phyloP scores from a whole-genome alignment of 2,329 filamentous ascomycete genomes.

The Hymenoscyphus albidus region DNA sequence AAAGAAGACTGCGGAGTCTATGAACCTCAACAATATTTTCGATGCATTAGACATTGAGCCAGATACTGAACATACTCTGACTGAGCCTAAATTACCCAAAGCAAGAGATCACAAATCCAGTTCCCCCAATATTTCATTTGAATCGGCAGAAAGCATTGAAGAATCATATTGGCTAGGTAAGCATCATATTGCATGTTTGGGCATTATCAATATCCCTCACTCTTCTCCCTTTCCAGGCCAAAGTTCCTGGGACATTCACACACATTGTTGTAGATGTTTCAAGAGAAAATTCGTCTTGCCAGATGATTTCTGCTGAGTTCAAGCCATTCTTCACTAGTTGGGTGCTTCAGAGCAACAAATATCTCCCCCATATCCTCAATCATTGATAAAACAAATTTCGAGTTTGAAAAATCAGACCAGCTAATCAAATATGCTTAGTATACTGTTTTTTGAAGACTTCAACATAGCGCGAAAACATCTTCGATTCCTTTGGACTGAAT shows the following conservation, averaged over 20 bases:
- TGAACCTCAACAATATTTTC: not conserved
- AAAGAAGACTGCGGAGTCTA: not conserved
- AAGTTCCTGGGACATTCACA: no score
- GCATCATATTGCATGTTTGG: no score
- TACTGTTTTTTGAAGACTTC: not conserved
- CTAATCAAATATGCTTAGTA: not conserved
- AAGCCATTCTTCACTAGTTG: no score
- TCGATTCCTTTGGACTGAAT: not conserved
- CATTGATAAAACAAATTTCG: no score
- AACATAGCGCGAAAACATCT: not conserved
- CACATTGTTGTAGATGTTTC: no score
- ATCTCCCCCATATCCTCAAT: no score
- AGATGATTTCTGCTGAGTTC: no score
- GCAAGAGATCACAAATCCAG: not conserved
- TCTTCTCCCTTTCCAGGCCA: no score
- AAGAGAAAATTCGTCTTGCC: no score
- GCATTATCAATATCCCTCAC: no score
- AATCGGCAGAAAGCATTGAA: not conserved
- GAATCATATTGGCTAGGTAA: not conserved
- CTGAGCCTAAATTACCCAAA: not conserved
- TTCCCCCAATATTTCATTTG: not conserved
- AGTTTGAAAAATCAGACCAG: not conserved
- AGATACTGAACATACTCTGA: conserved; percentile 7
- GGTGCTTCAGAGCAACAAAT: no score
- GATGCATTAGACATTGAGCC: conserved; percentile 7